A percentile compares a stretch with the other conserved stretches of the same genome.
Evolutionary conservation across 2,329 filamentous ascomycete species (phyloP).

Genomic region (Ceratocystiopsis sp.): DNA sequence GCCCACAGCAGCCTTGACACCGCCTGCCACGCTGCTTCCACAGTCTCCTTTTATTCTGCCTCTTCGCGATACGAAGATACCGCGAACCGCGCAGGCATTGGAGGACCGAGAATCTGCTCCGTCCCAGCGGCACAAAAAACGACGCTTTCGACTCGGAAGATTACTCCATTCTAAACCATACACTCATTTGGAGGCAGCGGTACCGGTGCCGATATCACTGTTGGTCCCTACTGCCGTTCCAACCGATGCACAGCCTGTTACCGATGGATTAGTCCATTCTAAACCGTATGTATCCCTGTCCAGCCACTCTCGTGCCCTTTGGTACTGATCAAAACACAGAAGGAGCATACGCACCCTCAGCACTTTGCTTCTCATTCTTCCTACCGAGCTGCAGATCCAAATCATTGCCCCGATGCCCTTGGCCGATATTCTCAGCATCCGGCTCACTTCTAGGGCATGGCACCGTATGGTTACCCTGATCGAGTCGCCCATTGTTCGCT

Average conservation of each 20-base stretch:
- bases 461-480: slow-evolving; percentile 42
- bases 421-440: slow-evolving; percentile 41
- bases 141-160: slow-evolving; percentile 9
- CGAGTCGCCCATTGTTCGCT: slow-evolving; percentile 42
- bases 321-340: too few species aligned
- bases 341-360: too few species aligned
- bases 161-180: slow-evolving; percentile 8
- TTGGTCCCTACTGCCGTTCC: too few species aligned
- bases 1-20: slow-evolving; percentile 12
- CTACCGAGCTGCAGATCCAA: slow-evolving; percentile 45
- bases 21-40: slow-evolving; percentile 11
- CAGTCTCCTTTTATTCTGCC: slow-evolving; percentile 31
- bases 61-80: slow-evolving; percentile 22
- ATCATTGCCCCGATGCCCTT: slow-evolving; percentile 43
- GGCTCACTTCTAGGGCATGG: slow-evolving; percentile 40
- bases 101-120: slow-evolving; percentile 9
- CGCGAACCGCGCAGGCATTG: too few species aligned
- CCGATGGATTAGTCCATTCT: background rate
- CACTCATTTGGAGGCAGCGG: background rate
- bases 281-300: background rate
- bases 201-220: background rate
- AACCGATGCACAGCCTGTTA: too few species aligned
- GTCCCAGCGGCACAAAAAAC: slow-evolving; percentile 24
- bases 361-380: slow-evolving; percentile 28
- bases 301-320: too few species aligned